Base-by-base conservation (phyloP, 495 filamentous ascomycete species). In the Neurospora sp. region DNA sequence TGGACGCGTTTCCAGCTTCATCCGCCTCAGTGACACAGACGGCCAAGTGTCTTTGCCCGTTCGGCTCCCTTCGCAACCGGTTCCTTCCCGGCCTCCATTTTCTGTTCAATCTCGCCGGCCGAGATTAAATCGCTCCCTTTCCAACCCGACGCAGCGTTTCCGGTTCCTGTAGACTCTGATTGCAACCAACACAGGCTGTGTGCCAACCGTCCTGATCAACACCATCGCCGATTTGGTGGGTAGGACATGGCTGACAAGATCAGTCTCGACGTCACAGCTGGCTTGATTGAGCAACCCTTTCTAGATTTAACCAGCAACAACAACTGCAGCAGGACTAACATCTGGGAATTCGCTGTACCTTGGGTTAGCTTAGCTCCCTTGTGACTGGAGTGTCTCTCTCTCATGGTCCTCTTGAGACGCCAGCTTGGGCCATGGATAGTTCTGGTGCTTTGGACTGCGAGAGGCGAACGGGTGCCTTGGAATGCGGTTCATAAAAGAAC, bases 1-100 rank as follows among this genome's bases (percentile, higher is more conserved):
- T 45, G 39, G 74, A 76, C 77, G 77, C 77, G 74, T 75, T 71
- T 72, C 72, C 71, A 72, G 43, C 45, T 70, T 66, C 48, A 34
- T 71, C 43, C n/a, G 34, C 24, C 45, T 40, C 54, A 43, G 28
- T 40, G 59, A 38, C 72, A 71, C n/a, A 71, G 54, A 71, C 40
- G 37, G 72, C 39, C 19, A 73, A 62, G 72, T 66, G 54, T 34
- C 54, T 62, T 62, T 66, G 54, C 54, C 28, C 54, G 54, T 8
- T 66, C 54, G 13, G 54, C 54, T 66, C 28, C 54, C 54, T 66
- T 66, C 40, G 28, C 39, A 40, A 45, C 72, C 42, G 62, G 2
- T 24, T n/a, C 59, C 19, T 39, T 48, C 21, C 42, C 17, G 5
- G 24, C 40, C 71, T 38, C 21, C 71, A 34, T 9, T 11, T 19